Conservation (phyloP, 1,284 basidiomycete species). For the Rhodotorula sp. region DNA sequence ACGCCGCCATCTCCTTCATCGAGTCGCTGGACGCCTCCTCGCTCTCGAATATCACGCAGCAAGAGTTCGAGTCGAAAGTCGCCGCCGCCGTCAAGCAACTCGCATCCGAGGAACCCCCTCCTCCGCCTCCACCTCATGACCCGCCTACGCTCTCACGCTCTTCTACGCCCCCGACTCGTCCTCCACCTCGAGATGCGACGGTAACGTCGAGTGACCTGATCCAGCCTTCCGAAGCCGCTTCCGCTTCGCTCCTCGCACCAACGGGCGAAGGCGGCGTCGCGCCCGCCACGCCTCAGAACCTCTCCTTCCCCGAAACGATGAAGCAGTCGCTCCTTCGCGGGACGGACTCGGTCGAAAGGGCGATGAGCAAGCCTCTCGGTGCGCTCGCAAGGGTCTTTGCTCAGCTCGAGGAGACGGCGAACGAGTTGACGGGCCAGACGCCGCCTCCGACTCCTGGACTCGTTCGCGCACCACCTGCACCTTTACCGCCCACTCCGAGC, state of each 20-base stretch:
- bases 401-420: constrained; percentile 51
- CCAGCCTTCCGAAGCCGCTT: constrained; percentile 65
- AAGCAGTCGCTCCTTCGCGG: constrained; percentile 78
- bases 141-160: neutral
- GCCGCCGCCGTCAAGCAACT: constrained; percentile 76
- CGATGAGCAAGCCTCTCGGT: constrained; percentile 78
- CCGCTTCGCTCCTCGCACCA: constrained; percentile 58
- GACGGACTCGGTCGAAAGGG: constrained; percentile 62
- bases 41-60: constrained; percentile 85
- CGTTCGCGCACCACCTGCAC: neutral
- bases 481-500: neutral
- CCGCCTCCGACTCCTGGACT: neutral
- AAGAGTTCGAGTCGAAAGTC: constrained; percentile 90
- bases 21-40: constrained; percentile 95
- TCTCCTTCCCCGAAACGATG: constrained; percentile 67
- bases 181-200: constrained; percentile 38
- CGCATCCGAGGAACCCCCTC: constrained; percentile 23
- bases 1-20: constrained; percentile 89
- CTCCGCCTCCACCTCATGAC: constrained; percentile 17
- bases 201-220: constrained; percentile 46
- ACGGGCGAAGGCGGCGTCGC: constrained; percentile 42
- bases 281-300: constrained; percentile 1
- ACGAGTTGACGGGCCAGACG: constrained; percentile 41
- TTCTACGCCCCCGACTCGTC: constrained; percentile 17
- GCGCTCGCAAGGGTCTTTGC: constrained; percentile 83